Conservation (phyloP, 176 grass and related monocot genomes). For the Phoenix roebelenii region DNA sequence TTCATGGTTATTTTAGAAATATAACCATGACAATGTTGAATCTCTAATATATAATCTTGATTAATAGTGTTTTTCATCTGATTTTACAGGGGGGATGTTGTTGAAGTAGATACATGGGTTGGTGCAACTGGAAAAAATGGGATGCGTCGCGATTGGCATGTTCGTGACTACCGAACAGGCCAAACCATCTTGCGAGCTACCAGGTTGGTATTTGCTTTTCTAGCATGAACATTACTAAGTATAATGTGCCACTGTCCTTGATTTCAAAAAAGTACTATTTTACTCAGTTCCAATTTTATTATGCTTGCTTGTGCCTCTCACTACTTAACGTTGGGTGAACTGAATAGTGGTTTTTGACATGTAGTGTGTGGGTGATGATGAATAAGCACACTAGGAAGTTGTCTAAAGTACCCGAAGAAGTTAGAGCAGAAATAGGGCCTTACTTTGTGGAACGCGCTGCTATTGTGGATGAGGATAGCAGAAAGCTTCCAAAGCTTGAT, state of each 20-base stretch:
- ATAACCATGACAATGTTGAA: too few relatives aligned
- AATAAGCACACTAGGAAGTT: conserved; percentile 83
- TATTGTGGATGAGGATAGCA: conserved; percentile 67
- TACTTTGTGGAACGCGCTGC: conserved; percentile 56
- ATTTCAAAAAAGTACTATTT: too few relatives aligned
- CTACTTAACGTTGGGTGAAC: too few relatives aligned
- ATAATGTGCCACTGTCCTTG: too few relatives aligned
- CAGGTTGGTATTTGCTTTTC: conserved; percentile 28
- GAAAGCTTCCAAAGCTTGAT: conserved; percentile 65
- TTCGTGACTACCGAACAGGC: conserved; percentile 63
- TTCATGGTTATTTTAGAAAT: too few relatives aligned
- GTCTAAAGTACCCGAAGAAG: conserved; percentile 90
- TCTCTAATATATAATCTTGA: too few relatives aligned
- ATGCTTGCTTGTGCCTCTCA: too few relatives aligned
- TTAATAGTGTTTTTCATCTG: too few relatives aligned
- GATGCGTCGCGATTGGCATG: conserved; percentile 91
- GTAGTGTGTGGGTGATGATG: conserved; percentile 98
- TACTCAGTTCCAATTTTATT: too few relatives aligned
- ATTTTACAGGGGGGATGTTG: conserved; percentile 66
- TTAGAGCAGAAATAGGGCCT: conserved; percentile 69
- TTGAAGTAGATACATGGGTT: conserved; percentile 93
- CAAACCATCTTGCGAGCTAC: conserved; percentile 74
- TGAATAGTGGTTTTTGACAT: conserved; percentile 11
- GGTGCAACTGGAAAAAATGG: conserved; percentile 84
- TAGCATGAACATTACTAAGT: too few relatives aligned